These are phyloP conservation scores for Ceratocystis smalleyi DNA, from an alignment of 2,329 filamentous ascomycete species.

Conservation along the genomic window DNA sequence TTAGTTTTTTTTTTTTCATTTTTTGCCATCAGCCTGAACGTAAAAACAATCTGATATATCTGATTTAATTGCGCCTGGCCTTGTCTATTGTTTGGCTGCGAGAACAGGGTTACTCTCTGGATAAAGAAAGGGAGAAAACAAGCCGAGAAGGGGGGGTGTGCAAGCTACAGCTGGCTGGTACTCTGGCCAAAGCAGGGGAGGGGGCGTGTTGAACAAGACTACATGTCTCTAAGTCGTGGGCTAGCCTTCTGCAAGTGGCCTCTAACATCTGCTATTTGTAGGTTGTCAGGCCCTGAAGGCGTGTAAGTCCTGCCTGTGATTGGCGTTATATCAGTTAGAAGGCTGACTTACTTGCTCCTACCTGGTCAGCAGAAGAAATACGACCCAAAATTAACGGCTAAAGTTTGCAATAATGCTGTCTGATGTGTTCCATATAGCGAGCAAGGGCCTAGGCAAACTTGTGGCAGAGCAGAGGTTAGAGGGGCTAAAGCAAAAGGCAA, in stretches of 20 bases:
- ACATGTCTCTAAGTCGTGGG: not conserved
- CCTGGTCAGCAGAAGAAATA: constrained; percentile 3
- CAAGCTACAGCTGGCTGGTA: not conserved
- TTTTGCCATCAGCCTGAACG: not conserved
- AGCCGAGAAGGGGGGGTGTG: not conserved
- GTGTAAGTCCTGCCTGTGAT: constrained; percentile 2
- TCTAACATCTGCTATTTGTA: not conserved
- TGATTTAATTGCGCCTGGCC: not conserved
- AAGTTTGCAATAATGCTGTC: not conserved
- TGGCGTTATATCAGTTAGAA: not conserved
- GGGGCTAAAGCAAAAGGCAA: too few species aligned
- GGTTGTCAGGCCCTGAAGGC: not conserved
- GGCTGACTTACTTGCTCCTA: not conserved
- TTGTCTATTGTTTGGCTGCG: not conserved
- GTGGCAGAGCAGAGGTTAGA: not conserved
- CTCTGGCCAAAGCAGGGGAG: not conserved
- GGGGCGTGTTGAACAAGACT: not conserved
- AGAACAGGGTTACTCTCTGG: not conserved
- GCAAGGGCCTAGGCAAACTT: not conserved
- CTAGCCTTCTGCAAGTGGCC: not conserved
- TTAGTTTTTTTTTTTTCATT: not conserved
- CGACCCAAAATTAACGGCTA: not conserved
- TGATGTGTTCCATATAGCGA: not conserved
- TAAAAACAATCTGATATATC: constrained; percentile 5
- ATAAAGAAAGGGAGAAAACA: not conserved